Conservation (phyloP, 2,329 filamentous ascomycete species). For the Xylariomycetidae sp. region DNA sequence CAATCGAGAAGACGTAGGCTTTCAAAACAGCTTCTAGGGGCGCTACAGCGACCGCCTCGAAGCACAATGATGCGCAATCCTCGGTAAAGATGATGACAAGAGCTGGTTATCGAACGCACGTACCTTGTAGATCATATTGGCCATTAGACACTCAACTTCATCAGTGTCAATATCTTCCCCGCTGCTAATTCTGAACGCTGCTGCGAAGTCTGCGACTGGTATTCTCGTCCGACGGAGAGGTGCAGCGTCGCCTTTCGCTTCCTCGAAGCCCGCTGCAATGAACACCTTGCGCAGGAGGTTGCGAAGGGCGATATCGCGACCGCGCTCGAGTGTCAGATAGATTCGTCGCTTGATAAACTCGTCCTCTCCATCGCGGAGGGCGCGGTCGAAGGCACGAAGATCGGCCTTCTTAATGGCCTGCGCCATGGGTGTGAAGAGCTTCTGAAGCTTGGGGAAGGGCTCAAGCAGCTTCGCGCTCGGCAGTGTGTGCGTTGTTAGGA, state of each 20-base stretch:
- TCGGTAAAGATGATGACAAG: neutral
- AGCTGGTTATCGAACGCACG: neutral
- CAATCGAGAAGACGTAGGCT: no score
- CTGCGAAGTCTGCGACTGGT: constrained; percentile 75
- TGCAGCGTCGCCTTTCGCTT: constrained; percentile 60
- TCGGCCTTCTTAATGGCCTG: constrained; percentile 77
- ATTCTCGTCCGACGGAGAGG: constrained; percentile 69
- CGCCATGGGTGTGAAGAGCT: constrained; percentile 72
- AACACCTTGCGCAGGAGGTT: constrained; percentile 93
- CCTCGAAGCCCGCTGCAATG: constrained; percentile 74
- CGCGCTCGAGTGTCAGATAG: constrained; percentile 88
- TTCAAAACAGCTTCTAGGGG: no score
- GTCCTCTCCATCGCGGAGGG: constrained; percentile 75
- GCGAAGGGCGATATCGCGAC: constrained; percentile 83
- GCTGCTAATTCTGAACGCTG: constrained; percentile 71
- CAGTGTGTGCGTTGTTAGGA: constrained; percentile 81
- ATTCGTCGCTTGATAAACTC: constrained; percentile 90
- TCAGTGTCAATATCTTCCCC: constrained; percentile 69
- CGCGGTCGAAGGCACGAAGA: constrained; percentile 75
- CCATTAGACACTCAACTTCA: constrained; percentile 90
- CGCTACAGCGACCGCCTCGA: no score
- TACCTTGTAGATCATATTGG: constrained; percentile 98
- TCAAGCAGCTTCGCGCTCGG: constrained; percentile 66
- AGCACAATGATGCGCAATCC: no score
- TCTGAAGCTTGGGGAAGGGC: constrained; percentile 69